Base-by-base conservation (phyloP, 2,329 filamentous ascomycete species). In the Aspergillus brunneoviolaceus region DNA sequence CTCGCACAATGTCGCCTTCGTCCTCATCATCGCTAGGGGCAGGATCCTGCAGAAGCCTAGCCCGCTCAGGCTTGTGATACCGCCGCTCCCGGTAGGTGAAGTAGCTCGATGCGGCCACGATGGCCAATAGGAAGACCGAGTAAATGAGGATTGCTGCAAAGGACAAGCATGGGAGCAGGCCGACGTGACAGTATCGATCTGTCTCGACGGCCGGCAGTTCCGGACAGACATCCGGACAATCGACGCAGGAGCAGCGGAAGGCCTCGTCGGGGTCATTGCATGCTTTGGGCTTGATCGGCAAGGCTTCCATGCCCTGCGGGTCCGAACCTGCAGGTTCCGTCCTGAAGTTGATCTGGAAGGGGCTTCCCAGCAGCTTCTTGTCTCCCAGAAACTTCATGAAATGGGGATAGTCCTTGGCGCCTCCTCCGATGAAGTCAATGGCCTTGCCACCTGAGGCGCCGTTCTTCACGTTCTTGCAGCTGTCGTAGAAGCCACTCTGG, bases 401-500 rank as follows among this genome's bases (percentile, higher is more conserved):
- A 48, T 90, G 85, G 0, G 87, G 86, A 74, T 94, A 96, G 73
- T 97, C 91, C 76, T 93, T 94, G 12, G 95, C 95, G 16, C 94
- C 93, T 16, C 95, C 95, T 33, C 95, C 96, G 62, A 99, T 98
- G 68, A 99, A 88, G 69, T 94, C 89, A 85, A 99, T 99, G 16
- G 94, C 95, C 70, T 89, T 92, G 62, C 91, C 89, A 72, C 96
- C 96, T 48, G 94, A 93, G 6, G 93, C 90, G 39, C 95, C 95
- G 70, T 98, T 97, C 74, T 99, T 99, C 77, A 99, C 94, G 75
- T 99, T 92, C 78, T 98, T 98, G 81, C 95, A 99, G 78, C 95
- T 99, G 76, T 96, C 85, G 74, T 93, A 99, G 79, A 99, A 96
- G 1, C 90, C 92, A 9, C 85, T 83, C 49, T 92, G 93, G 74